Base-by-base conservation (phyloP, 768 basidiomycete species). In the Tricholoma matsutake region DNA sequence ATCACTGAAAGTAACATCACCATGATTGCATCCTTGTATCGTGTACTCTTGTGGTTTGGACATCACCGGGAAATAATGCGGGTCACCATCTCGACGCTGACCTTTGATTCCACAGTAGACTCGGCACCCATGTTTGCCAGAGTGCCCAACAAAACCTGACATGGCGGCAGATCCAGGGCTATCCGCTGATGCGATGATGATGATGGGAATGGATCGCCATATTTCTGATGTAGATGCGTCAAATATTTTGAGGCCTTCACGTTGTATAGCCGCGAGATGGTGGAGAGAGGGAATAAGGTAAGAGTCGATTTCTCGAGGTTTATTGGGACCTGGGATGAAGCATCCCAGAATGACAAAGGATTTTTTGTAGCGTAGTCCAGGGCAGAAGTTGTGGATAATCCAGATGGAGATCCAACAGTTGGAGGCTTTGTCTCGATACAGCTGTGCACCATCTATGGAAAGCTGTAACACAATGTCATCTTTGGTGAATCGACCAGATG, bases 231-330 rank as follows among this genome's bases (percentile, higher is more conserved):
- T 29, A 0, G 39, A 32, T 0, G 69, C 72, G 64, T 79, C 71
- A 71, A 75, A 80, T 11, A 76, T 65, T 3, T 34, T 20, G 4
- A 76, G 61, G 2, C 75, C 75, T 28, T 74, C 70, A n/a, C n/a
- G n/a, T n/a, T n/a, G n/a, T n/a, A n/a, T n/a, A n/a, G n/a, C n/a
- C n/a, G n/a, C n/a, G n/a, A 1, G 4, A 60, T 77, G 73, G 56
- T 72, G 62, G 4, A 76, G 56, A 5, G 65, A 64, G 1, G 65
- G 65, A 28, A 57, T 55, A 43, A 76, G 1, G 10, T 63, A 58
- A 3, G 61, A 65, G 14, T 65, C 61, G 1, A 22, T 5, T 14
- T 64, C 18, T 20, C 61, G 43, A 1, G 61, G 63, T 25, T 60
- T 49, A 35, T 55, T 39, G 53, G 59, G 39, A 29, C 59, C 59